These are phyloP conservation scores for Periconia digitata DNA, from an alignment of 2,329 filamentous ascomycete genomes.

Conservation along the genomic window DNA sequence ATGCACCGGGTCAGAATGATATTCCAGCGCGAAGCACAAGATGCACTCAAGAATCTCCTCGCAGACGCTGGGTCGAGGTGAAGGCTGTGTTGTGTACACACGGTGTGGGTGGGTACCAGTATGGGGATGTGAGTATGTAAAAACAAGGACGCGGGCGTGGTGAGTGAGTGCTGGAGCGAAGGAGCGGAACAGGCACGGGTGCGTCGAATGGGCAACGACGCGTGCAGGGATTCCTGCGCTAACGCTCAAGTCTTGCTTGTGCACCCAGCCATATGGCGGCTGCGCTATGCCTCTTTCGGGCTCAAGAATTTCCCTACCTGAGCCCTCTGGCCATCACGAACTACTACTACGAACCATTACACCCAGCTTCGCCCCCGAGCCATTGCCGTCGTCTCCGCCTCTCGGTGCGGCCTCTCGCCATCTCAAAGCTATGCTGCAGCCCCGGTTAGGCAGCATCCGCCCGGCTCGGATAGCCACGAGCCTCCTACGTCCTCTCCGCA, in stretches of 20 bases:
- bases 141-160: neutral
- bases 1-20: too few relatives aligned
- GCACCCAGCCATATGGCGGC: too few relatives aligned
- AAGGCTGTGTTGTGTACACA: too few relatives aligned
- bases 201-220: neutral
- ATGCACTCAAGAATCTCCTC: too few relatives aligned
- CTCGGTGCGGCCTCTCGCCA: constrained; percentile 14
- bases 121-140: too few relatives aligned
- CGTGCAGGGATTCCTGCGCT: too few relatives aligned
- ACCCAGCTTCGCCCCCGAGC: constrained; percentile 15
- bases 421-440: constrained; percentile 61
- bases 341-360: constrained; percentile 8
- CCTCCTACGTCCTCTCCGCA: constrained; percentile 50
- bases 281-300: constrained; percentile 27
- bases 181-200: neutral
- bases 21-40: too few relatives aligned
- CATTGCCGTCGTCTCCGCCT: constrained; percentile 22
- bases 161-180: neutral
- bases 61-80: too few relatives aligned
- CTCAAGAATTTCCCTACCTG: constrained; percentile 32
- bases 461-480: constrained; percentile 52
- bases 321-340: constrained; percentile 15
- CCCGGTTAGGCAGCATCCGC: constrained; percentile 61
- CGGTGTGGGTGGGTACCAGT: too few relatives aligned
- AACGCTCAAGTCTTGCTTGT: too few relatives aligned